These are phyloP conservation scores for Porodaedalea pini DNA, from an alignment of 1,284 basidiomycete genomes.

Conservation along the genomic window DNA sequence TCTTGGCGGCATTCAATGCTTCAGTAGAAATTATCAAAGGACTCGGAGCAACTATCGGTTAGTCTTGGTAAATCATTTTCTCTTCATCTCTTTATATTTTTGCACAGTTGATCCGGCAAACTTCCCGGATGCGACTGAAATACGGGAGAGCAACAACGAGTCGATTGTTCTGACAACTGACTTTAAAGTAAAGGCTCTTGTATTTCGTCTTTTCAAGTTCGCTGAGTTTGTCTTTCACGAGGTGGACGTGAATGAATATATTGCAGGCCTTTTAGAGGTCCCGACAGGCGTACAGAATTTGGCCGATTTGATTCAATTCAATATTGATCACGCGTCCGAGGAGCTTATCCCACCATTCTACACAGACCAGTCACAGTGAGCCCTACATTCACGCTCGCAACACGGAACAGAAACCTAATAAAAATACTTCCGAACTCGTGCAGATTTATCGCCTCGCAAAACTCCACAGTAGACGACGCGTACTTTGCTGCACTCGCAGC, in stretches of 20 bases:
- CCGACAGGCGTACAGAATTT: constrained; percentile 37
- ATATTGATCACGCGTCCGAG: constrained; percentile 37
- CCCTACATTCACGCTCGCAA: background rate
- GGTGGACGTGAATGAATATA: constrained; percentile 36
- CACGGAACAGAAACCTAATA: background rate
- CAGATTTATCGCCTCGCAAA: constrained; percentile 38
- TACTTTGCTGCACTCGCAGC: constrained; percentile 38
- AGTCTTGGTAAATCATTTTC: background rate
- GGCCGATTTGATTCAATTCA: constrained; percentile 42
- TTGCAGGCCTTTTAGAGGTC: constrained; percentile 32
- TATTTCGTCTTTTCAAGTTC: constrained; percentile 1
- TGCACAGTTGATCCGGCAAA: constrained; percentile 38
- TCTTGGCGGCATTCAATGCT: constrained; percentile 35
- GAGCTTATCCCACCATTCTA: constrained; percentile 41
- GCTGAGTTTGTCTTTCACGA: constrained; percentile 21
- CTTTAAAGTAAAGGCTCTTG: constrained; percentile 35
- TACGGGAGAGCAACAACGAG: constrained; percentile 32
- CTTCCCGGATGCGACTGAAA: constrained; percentile 35
- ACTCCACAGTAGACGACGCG: constrained; percentile 34
- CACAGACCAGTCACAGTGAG: constrained; percentile 39
- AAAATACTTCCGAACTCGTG: background rate
- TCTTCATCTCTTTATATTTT: background rate
- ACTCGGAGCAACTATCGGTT: constrained; percentile 37
- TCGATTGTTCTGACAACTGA: constrained; percentile 36
- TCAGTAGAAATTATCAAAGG: constrained; percentile 36